phyloP scores from a whole-genome alignment of 140 eudicot species.

The Ambrosia hybrid region DNA sequence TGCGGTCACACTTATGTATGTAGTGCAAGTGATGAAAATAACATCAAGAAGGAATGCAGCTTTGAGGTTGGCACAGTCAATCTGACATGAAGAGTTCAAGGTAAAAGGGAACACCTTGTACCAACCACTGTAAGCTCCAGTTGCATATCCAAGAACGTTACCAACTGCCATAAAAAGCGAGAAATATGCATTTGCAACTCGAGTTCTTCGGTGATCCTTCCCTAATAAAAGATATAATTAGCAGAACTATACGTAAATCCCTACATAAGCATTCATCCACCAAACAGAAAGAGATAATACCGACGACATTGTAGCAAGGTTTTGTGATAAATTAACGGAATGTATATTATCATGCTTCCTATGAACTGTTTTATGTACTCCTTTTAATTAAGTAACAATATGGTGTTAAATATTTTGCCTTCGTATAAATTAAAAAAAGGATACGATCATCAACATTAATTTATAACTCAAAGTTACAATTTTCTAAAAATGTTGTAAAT shows the following conservation, averaged over 20 bases:
- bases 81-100: slow-evolving; percentile 58
- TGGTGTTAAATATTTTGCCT: too few relatives aligned
- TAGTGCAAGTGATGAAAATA: slow-evolving; percentile 61
- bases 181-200: slow-evolving; percentile 97
- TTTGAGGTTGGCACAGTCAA: slow-evolving; percentile 91
- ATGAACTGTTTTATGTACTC: too few relatives aligned
- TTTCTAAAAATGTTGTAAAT: slow-evolving; percentile 3
- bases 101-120: slow-evolving; percentile 79
- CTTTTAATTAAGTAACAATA: too few relatives aligned
- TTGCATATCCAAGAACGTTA: slow-evolving; percentile 87
- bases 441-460: neutral
- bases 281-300: too few relatives aligned
- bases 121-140: slow-evolving; percentile 93
- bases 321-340: too few relatives aligned
- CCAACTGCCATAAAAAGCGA: slow-evolving; percentile 97
- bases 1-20: slow-evolving; percentile 74
- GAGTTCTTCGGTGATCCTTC: slow-evolving; percentile 86
- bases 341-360: too few relatives aligned
- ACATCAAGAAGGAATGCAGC: slow-evolving; percentile 89
- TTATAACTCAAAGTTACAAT: neutral
- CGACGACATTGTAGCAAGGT: too few relatives aligned
- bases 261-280: too few relatives aligned
- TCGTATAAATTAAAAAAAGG: too few relatives aligned
- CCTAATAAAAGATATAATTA: slow-evolving; percentile 43
- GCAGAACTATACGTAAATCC: neutral